Conservation (phyloP, 768 basidiomycete species). For the Chlorophyllum brunneum region DNA sequence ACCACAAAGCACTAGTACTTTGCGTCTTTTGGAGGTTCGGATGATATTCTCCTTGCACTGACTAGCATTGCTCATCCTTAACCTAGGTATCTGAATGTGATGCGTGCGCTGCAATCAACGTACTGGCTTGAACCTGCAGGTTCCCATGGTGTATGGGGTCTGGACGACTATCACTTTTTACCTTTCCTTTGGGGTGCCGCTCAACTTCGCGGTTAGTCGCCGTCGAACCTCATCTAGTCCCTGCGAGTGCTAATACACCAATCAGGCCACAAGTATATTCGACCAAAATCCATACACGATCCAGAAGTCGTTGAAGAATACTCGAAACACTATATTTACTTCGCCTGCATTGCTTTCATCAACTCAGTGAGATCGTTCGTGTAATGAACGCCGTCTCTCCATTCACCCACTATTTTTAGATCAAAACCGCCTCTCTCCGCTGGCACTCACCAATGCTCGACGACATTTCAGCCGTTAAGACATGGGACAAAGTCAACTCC, state of each 20-base stretch:
- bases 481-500: slow-evolving; percentile 94
- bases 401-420: slow-evolving; percentile 37
- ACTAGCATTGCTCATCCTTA: slow-evolving; percentile 28
- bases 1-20: slow-evolving; percentile 74
- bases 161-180: slow-evolving; percentile 96
- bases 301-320: slow-evolving; percentile 90
- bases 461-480: slow-evolving; percentile 92
- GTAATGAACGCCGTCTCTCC: not conserved
- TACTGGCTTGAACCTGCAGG: slow-evolving; percentile 99
- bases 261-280: slow-evolving; percentile 82
- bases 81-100: slow-evolving; percentile 73
- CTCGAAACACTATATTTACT: slow-evolving; percentile 91
- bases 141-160: slow-evolving; percentile 98
- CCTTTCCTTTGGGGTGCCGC: slow-evolving; percentile 87
- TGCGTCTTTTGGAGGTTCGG: slow-evolving; percentile 85
- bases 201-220: slow-evolving; percentile 57
- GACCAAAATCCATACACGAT: slow-evolving; percentile 91
- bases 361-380: slow-evolving; percentile 65
- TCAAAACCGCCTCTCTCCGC: slow-evolving; percentile 90
- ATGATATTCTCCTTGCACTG: not conserved
- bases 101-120: slow-evolving; percentile 84
- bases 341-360: slow-evolving; percentile 93
- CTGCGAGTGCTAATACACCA: not conserved
- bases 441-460: slow-evolving; percentile 99
- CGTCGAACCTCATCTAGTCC: not conserved